Evolutionary conservation across 441 rosid genomes (phyloP), one percentile per base, ranked within the genome.

Genomic region (Erysimum cheiri): DNA sequence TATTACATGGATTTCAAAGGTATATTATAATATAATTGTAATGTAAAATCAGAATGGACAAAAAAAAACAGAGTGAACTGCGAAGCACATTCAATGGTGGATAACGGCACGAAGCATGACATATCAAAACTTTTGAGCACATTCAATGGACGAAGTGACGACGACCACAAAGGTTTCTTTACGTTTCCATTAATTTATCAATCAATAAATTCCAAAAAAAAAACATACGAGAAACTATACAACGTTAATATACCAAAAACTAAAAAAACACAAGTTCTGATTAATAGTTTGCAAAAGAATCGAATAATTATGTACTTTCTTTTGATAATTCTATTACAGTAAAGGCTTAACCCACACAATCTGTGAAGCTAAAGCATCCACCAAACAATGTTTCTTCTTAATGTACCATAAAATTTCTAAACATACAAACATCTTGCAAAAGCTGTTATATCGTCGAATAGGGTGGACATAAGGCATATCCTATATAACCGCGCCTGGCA

Each of bases 81-180:
- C 40, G 67, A 59, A 59, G 57, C 77, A 73, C 63, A 50, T 60
- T 52, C 35, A 67, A 12, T 6, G 68, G 62, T 67, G 26, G 67
- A 49, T 29, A 41, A 56, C 32, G 44, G 8, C 43, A 43, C 37
- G 44, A 43, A 43, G 13, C 52, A 67, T 50, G 69, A 74, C 58
- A 5, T 60, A 43, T 67, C 17, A 0, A 43, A 36, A 14, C 72
- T 59, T 66, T 73, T 50, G 40, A 33, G 61, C 73, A 60, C 64
- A 43, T 67, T 74, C 73, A 74, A 74, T 74, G 72, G 62, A 74
- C 36, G 12, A 29, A 28, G 8, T 60, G 49, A 59, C 28, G n/a
- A 66, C 58, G 12, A 58, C 41, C 62, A 50, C 57, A 8, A 40
- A 73, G 50, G 67, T 35, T 59, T 13, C 40, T 50, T 70, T 60